Base-by-base conservation (phyloP, 129 eudicot species). In the Dittrichia graveolens region DNA sequence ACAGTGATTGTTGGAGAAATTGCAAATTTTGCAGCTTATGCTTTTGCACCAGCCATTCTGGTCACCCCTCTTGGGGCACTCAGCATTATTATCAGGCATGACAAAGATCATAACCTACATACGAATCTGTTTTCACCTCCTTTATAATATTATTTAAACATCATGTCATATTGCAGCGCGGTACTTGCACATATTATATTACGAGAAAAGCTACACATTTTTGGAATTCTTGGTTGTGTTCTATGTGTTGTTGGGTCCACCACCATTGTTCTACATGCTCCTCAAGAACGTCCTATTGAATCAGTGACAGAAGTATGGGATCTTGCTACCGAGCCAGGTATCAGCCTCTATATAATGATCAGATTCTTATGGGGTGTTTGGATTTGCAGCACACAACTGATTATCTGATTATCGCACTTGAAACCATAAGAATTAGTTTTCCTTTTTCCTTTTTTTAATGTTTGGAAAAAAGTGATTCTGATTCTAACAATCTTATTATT, bases 1-100 rank as follows among this genome's bases (percentile, higher is more conserved):
- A 81, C 95, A 92, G 98, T 92, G 98, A 80, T 92, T 80, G 95
- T 92, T 73, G 98, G 98, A 82, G 98, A 92, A 77, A 79, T 87
- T 70, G 98, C 98, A 41, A 92, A 92, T 82, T 92, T 92, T 81
- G 98, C 96, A 48, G 98, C 98, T 49, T 92, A 92, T 78, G 98
- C 98, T 43, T 92, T 92, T 83, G 96, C 98, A 65, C 98, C 98
- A 69, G 98, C 98, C 73, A 85, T 92, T 76, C 76, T 92, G 60
- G 98, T 92, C 79, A 92, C 98, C 70, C 98, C 98, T 73, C 96
- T 92, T 69, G 98, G 98, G 61, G 98, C 98, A 8, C 96, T 92
- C 77, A 92, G 98, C 80, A 92, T 92, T 71, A 92, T 92, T 74
- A 92, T 92, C 81, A 92, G 98, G 98, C 79, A 89, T 56, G 85